Base-by-base conservation (phyloP, 164 flowering plant species). In the Platanus orientalis region DNA sequence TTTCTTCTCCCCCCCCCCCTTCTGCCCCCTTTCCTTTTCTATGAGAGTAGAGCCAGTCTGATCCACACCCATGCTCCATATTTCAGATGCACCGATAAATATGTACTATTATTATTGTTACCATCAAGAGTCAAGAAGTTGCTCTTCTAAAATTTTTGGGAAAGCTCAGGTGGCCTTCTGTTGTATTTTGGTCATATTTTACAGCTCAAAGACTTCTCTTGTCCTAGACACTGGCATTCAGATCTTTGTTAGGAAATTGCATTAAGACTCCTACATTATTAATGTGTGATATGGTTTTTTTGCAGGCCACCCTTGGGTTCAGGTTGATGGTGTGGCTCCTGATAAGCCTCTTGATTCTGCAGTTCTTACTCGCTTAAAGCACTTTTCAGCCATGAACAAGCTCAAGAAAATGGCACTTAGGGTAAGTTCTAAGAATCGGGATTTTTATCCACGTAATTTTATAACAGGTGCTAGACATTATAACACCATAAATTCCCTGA, bases 241-340 rank as follows among this genome's bases (percentile, higher is more conserved):
- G 7, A 27, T 34, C 16, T 58, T 53, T 1, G 39, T 20, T 28
- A 6, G 27, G n/a, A 54, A 54, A 3, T 29, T 6, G 24, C 34
- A 24, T 48, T 23, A 13, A 9, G 6, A n/a, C 6, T 55, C 28
- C 27, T 50, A 29, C 20, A 25, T 20, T 57, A 17, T 57, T 62
- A 51, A 69, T 51, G 39, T 48, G n/a, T 69, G 34, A n/a, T 63
- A 25, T 30, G 36, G 45, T 60, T 63, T 17, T 36, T 34, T 57
- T 75, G 74, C 79, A 90, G 97, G 91, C 56, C 97, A 90, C 54
- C 93, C 93, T 12, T 88, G 96, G 96, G 76, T 89, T 57, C 86
- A 77, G 70, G 73, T 75, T 63, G 84, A 85, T 69, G 96, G 89
- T 21, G 77, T 82, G 36, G 95, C 90, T 65, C 89, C 95, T 57